Evolutionary conservation across 2,329 filamentous ascomycete species (phyloP).

Genomic region (Colletotrichum salicis): DNA sequence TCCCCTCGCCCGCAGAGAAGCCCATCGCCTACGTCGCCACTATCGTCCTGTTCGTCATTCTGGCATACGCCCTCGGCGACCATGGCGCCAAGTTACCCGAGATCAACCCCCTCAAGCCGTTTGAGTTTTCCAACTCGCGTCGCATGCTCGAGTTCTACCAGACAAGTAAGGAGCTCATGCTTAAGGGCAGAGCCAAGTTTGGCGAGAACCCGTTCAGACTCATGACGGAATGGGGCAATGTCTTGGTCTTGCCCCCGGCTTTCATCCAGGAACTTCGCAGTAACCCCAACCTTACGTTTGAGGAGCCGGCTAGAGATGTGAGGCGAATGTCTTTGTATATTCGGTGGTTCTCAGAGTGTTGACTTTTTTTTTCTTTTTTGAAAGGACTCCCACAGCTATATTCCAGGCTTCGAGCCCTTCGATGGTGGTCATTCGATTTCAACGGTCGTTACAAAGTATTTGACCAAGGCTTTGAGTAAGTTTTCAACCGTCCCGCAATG

Average conservation of each 20-base stretch:
- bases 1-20: slow-evolving; percentile 17
- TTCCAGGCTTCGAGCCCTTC: slow-evolving; percentile 22
- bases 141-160: slow-evolving; percentile 16
- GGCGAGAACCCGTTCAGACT: slow-evolving; percentile 8
- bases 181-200: slow-evolving; percentile 3
- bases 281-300: slow-evolving; percentile 4
- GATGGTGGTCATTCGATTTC: background rate
- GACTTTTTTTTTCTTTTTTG: accelerated
- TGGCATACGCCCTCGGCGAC: slow-evolving; percentile 13
- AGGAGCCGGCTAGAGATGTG: background rate
- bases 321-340: too few species aligned
- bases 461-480: slow-evolving; percentile 21
- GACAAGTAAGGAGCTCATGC: slow-evolving; percentile 4
- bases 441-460: slow-evolving; percentile 11
- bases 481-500: accelerated
- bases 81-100: slow-evolving; percentile 4
- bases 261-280: slow-evolving; percentile 20
- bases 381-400: slow-evolving; percentile 8
- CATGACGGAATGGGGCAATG: slow-evolving; percentile 13
- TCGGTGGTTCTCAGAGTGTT: background rate
- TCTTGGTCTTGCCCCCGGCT: slow-evolving; percentile 11
- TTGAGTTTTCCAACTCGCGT: slow-evolving; percentile 13
- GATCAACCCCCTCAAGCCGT: slow-evolving; percentile 5
- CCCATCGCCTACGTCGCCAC: slow-evolving; percentile 13
- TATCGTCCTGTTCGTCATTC: background rate